Conservation (phyloP, 1,284 basidiomycete genomes). For the Ganoderma meredithae region DNA sequence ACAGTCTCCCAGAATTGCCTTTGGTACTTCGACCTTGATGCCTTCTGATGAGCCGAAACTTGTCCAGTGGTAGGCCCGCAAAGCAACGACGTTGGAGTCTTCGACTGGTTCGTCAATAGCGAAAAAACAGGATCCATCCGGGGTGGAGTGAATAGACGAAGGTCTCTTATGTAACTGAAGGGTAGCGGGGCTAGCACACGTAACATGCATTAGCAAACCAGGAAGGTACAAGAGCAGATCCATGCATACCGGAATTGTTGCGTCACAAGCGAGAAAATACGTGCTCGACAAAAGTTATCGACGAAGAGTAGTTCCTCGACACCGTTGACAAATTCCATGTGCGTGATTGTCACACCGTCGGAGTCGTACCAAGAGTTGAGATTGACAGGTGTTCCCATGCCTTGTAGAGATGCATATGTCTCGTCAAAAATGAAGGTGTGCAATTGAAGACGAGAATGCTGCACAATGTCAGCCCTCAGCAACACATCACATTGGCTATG, state of each 20-base stretch:
- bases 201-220: neutral
- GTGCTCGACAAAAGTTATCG: constrained; percentile 47
- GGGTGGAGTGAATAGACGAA: constrained; percentile 48
- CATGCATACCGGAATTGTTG: constrained; percentile 56
- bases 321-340: constrained; percentile 51
- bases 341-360: constrained; percentile 37
- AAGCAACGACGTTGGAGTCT: constrained; percentile 28
- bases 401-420: constrained; percentile 45
- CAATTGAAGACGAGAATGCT: constrained; percentile 44
- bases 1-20: constrained; percentile 24
- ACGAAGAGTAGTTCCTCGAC: constrained; percentile 58
- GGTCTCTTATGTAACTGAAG: constrained; percentile 49
- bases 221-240: neutral
- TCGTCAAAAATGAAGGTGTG: constrained; percentile 57
- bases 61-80: constrained; percentile 59
- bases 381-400: constrained; percentile 48
- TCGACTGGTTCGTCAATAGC: constrained; percentile 33
- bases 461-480: neutral
- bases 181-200: constrained; percentile 51
- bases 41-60: constrained; percentile 61
- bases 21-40: constrained; percentile 42
- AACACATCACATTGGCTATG: neutral
- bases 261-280: constrained; percentile 59
- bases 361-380: constrained; percentile 53
- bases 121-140: constrained; percentile 62